Base-by-base conservation (phyloP, 2,329 filamentous ascomycete genomes). In the Aspergillus ochraceus region DNA sequence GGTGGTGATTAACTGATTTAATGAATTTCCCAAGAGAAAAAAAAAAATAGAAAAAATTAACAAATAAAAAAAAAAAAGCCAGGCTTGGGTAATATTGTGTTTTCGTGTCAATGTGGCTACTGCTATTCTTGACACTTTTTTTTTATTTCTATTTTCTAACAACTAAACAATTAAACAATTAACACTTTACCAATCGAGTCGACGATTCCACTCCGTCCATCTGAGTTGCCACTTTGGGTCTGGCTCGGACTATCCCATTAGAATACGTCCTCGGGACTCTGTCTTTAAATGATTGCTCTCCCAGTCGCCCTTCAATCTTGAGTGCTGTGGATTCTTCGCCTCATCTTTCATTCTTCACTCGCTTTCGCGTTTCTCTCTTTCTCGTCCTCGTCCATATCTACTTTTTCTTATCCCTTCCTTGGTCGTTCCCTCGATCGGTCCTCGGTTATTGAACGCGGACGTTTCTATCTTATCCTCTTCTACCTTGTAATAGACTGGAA, bases 261-360 rank as follows among this genome's bases (percentile, higher is more conserved):
- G 26, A 29, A 29, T 8, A 29, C 26, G 26, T 29, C 26, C 26
- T 49, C 47, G 10, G n/a, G 12, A 19, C 10, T 24, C 17, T 32
- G 29, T 39, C n/a, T 32, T 22, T 39, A 36, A 46, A 22, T 46
- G 14, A 52, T 11, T 30, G 24, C 49, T 30, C 26, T 52, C 22
- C 63, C 68, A 62, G 63, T 68, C 57, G 62, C 58, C 59, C 60
- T 67, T 61, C 65, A 58, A 65, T 64, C 60, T 52, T 49, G 57
- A 32, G 57, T 62, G 56, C 59, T 61, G 50, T 51, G 61, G 58
- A 51, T 58, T 57, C 56, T 58, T 60, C 49, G 57, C 64, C 64
- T 64, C 10, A 49, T 57, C 52, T 49, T 54, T 64, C 53, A n/a
- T 52, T 52, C 20, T 30, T 39, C 26, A 39, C 22, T 52, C 30